Evolutionary conservation across 177 flowering plant genomes (phyloP), one percentile per base, ranked within the genome.

Genomic region (Vitis hybrid): DNA sequence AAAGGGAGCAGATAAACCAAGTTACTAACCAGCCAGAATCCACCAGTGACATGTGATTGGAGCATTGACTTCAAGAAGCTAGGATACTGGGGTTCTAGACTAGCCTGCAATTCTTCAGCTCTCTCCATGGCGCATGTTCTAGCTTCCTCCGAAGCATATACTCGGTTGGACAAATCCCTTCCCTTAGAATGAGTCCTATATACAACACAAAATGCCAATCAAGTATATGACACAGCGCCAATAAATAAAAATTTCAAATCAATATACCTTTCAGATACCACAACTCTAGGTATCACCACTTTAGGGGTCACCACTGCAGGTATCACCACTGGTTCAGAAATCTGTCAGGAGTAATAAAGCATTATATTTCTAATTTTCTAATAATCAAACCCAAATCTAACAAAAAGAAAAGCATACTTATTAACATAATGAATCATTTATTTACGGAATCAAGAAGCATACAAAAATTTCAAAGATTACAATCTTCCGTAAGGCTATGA

Each of bases 21-120:
- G 11, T 19, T 4, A 48, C 79, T 82, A 78, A 90, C 97, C 87
- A 88, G 79, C 90, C 89, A 90, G 76, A 89, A 92, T 35, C 95
- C 88, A 62, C 91, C 87, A 52, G 85, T 71, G 14, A 89, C 89
- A 76, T 92, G 92, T 2, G 93, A 89, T 40, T 75, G 91, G 51
- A 86, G 89, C 95, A 92, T 89, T 9, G 88, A 73, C 67, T 87
- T 89, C 9, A 85, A 75, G 69, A 90, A 90, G 66, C 73, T 77
- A 19, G 97, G 97, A 48, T 65, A 77, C 2, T 77, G 59, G 13
- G 81, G 49, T 50, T 73, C 87, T n/a, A 90, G 64, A 60, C 65
- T 65, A 1, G 82, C 63, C 9, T 82, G 76, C 46, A 91, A 21
- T 10, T 79, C 75, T 19, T 80, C 89, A 11, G 93, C 97, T 71